Base-by-base conservation (phyloP, 768 basidiomycete species). In the Trametes cingulata region DNA sequence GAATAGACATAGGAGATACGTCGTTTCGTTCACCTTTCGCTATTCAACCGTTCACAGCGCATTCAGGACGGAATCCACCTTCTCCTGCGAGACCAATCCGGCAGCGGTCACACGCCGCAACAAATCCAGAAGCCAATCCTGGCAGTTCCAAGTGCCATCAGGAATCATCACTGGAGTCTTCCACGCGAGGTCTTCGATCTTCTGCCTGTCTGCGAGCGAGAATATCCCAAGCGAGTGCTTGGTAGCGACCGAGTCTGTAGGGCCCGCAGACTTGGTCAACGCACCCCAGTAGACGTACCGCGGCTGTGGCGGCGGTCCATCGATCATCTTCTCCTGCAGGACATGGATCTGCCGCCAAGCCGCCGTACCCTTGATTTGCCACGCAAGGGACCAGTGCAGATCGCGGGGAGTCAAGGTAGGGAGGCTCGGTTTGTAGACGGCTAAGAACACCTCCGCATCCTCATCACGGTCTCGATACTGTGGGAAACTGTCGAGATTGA, bases 291-390 rank as follows among this genome's bases (percentile, higher is more conserved):
- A 56, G 3, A 56, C 45, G 15, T 47, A 56, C 29, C 42, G 39
- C 17, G 27, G 52, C 24, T 53, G 24, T 3, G 40, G 52, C 12
- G 40, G 3, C 24, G 52, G 40, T 0, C 24, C 22, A 5, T 17
- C 27, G 25, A 12, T 3, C n/a, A 35, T 19, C 6, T 14, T 22
- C 10, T 54, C 24, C 4, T 17, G n/a, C 3, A 43, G 10, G n/a
- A 54, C 33, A 8, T 43, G 40, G 27, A 54, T 33, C 10, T 54
- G 52, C n/a, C 52, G 52, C 52, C 52, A 54, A 15, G 41, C 41
- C 2, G 41, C 17, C n/a, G n/a, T 22, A 17, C 3, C 17, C n/a
- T 19, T n/a, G 3, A 54, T 29, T 7, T 20, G 13, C 52, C 52
- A 54, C 0, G 25, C 25, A 25, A 54, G 25, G 2, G 40, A 43